Evolutionary conservation across 352 stramenopile genomes (phyloP), one percentile per base, ranked within the genome.

Genomic region (Pythium apleroticum): DNA sequence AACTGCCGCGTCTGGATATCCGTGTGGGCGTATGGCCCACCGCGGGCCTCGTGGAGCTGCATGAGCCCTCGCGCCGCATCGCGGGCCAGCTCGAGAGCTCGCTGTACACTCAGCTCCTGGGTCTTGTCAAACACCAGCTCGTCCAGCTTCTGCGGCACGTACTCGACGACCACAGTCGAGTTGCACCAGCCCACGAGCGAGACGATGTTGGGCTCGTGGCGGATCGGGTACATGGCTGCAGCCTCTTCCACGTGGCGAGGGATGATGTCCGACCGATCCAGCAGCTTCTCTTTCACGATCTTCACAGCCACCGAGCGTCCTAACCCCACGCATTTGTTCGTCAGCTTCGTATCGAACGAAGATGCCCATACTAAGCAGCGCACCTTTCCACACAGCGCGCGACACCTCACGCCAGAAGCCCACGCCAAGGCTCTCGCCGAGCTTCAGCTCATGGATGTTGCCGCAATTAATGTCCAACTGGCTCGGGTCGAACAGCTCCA

Each of bases 1-100:
- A 95, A 93, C 65, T 95, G 86, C 1, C 86, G 83, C 24, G 83
- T 69, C 58, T 95, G 86, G 30, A 95, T 76, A 69, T 95, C 86
- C 0, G 84, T 80, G 63, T 95, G 86, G n/a, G 76, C 81, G 31
- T 91, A 90, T 7, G 86, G 86, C 0, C 84, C 86, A 30, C 84
- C 84, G 0, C 74, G 65, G 3, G 75, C 81, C 45, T 75, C 73
- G 63, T 95, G 86, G 39, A 95, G 53, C 53, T 92, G 81, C 5
- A 74, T 74, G 24, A 95, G 66, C 3, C 84, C 86, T 60, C 69
- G 69, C 6, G 84, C 78, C 19, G 84, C 81, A 57, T 92, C 81
- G 0, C 63, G 74, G 0, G 78, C 76, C 1, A 92, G 60, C 50
- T 80, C 64, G 15, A 92, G 56, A 15, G 80, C 71, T 27, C 75